These are phyloP conservation scores for Phyllosticta citriasiana DNA, from an alignment of 2,329 filamentous ascomycete genomes.

Conservation along the genomic window DNA sequence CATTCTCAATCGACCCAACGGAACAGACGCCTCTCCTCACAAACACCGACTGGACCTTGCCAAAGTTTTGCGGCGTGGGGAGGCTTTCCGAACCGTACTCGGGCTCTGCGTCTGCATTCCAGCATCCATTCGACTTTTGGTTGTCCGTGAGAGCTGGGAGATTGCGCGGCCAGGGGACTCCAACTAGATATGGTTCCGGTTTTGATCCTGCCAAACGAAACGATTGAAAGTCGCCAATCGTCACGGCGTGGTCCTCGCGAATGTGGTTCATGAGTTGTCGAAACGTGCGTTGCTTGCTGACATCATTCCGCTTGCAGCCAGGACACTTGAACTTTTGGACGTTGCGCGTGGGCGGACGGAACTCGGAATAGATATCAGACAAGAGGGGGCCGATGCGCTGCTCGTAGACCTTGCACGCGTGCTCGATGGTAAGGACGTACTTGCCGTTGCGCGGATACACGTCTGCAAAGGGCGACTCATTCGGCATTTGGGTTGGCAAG, in stretches of 20 bases:
- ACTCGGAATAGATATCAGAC: slow-evolving; percentile 6
- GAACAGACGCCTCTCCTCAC: slow-evolving; percentile 1
- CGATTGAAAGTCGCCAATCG: slow-evolving; percentile 17
- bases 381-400: slow-evolving; percentile 16
- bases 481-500: slow-evolving; percentile 8
- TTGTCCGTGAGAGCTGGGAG: slow-evolving; percentile 22
- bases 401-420: slow-evolving; percentile 22
- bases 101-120: slow-evolving; percentile 16
- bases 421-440: slow-evolving; percentile 22
- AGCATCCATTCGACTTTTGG: slow-evolving; percentile 17
- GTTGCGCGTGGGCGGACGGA: slow-evolving; percentile 2
- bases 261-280: slow-evolving; percentile 21
- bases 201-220: slow-evolving; percentile 14
- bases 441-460: slow-evolving; percentile 9
- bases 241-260: slow-evolving; percentile 15
- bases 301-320: slow-evolving; percentile 19
- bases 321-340: slow-evolving; percentile 20
- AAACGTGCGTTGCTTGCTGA: slow-evolving; percentile 13
- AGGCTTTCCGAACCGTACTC: slow-evolving; percentile 1
- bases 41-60: slow-evolving; percentile 14
- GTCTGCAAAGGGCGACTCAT: slow-evolving; percentile 1
- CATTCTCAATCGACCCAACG: neutral
- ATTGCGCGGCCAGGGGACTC: slow-evolving; percentile 21
- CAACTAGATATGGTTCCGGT: slow-evolving; percentile 11
- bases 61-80: neutral